Conservation (phyloP, 805 yeast genomes). For the Tetrapisispora phaffii region DNA sequence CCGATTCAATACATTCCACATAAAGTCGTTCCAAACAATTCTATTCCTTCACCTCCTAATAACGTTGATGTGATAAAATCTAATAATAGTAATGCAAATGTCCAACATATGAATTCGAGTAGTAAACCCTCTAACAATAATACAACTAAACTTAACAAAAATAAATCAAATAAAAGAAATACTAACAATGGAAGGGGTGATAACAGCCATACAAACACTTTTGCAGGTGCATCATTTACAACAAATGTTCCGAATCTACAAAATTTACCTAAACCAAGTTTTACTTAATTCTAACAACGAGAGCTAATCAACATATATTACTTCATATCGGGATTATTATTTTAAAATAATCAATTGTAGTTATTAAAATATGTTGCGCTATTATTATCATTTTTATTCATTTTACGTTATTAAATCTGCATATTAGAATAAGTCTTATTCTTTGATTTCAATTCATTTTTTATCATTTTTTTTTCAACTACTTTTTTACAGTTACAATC, state of each 20-base stretch:
- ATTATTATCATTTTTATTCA: no score
- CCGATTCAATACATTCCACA: constrained; percentile 1
- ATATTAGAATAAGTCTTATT: not conserved
- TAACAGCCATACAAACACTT: constrained; percentile 7
- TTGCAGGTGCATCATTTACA: constrained; percentile 31
- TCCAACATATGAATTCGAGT: not conserved
- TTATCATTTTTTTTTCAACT: not conserved
- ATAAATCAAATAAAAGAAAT: not conserved
- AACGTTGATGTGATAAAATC: not conserved
- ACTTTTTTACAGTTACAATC: not conserved
- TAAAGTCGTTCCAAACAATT: not conserved
- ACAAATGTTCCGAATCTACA: constrained; percentile 25
- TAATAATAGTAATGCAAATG: not conserved
- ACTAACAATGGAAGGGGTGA: not conserved
- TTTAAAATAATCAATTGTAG: not conserved
- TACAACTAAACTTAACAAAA: not conserved
- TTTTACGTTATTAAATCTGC: not conserved
- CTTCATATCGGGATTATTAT: not conserved
- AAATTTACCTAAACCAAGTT: constrained; percentile 29
- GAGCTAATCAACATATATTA: not conserved
- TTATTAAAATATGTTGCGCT: no score
- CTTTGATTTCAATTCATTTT: not conserved
- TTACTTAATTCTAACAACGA: constrained; percentile 10
- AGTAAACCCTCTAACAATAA: not conserved
- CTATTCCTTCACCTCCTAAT: not conserved